Evolutionary conservation across 1,139 yeast species (phyloP), one percentile per base, ranked within the genome.

Genomic region (Sugiyamaella paludigena): DNA sequence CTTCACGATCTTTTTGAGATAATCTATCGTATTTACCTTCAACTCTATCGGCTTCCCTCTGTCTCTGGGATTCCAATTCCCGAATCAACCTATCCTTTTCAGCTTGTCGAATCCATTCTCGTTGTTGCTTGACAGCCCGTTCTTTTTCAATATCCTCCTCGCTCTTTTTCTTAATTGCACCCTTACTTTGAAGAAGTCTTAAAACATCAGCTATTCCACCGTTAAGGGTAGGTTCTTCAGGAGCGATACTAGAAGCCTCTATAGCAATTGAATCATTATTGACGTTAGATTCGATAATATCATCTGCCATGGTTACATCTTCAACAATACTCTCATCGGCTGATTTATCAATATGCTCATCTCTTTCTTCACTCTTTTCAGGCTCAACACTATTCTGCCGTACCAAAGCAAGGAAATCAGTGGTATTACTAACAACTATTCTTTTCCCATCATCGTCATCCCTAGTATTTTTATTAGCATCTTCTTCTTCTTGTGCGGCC

Each of bases 201-300:
- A 86, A 70, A 0, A 89, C 77, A 2, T 79, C 75, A 3, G 83
- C 84, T 35, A 84, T 61, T 0, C 87, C 84, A 16, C 74, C 73
- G 30, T 68, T 67, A 50, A 80, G 75, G 37, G 70, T 59, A 1
- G 74, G 72, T 15, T 56, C 60, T 29, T 58, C 47, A n/a, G 54
- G 52, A 2, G 57, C 61, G 13, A 48, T 43, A 8, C 36, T 50
- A 2, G 52, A 42, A 5, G 54, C 54, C 31, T 36, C 37, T 24
- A 43, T 10, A 7, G 35, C 12, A 10, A 19, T 35, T 12, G 26
- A 11, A 35, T 8, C 11, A n/a, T 15, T 16, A 35, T 13, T 19
- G 5, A 5, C 5, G 3, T 19, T 19, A 19, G 24, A 11, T 16
- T 13, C 38, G 8, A n/a, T 24, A 33, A 27, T 13, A n/a, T 19